Conservation (phyloP, 768 basidiomycete species). For the Boletus rubescentipes region DNA sequence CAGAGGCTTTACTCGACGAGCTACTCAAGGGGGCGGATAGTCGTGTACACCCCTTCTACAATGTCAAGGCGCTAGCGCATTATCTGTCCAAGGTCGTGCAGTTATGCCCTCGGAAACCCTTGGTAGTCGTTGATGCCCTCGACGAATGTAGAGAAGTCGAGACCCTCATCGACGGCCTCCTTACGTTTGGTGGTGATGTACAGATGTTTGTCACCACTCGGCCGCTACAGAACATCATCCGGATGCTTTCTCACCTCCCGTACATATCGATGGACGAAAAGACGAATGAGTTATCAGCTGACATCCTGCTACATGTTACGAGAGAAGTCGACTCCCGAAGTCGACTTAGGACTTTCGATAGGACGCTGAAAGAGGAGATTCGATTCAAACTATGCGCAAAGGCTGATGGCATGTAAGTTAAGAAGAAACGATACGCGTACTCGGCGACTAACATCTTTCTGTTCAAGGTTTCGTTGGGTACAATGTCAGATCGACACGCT, state of each 20-base stretch:
- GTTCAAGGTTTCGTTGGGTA: slow-evolving; percentile 18
- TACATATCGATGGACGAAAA: slow-evolving; percentile 10
- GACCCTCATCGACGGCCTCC: slow-evolving; percentile 12
- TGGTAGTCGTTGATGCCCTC: slow-evolving; percentile 22
- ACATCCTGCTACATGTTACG: slow-evolving; percentile 10
- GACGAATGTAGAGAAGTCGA: slow-evolving; percentile 20
- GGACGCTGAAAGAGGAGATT: slow-evolving; percentile 9
- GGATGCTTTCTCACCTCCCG: slow-evolving; percentile 1
- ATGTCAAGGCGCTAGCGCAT: background rate
- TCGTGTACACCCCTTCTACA: background rate
- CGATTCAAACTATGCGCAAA: background rate
- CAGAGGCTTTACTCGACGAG: background rate
- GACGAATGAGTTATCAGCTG: background rate
- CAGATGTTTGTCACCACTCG: slow-evolving; percentile 14
- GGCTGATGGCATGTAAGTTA: slow-evolving; percentile 28
- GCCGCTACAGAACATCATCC: slow-evolving; percentile 2
- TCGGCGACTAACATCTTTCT: background rate
- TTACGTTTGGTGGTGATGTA: background rate
- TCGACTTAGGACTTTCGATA: slow-evolving; percentile 3
- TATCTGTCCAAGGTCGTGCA: background rate
- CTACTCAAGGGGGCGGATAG: slow-evolving; percentile 4
- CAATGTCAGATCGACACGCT: slow-evolving; percentile 18
- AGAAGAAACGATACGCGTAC: background rate
- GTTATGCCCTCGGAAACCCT: background rate
- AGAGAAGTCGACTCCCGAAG: slow-evolving; percentile 9